phyloP scores from a whole-genome alignment of 345 rosid genomes.

The Pistacia atlantica region DNA sequence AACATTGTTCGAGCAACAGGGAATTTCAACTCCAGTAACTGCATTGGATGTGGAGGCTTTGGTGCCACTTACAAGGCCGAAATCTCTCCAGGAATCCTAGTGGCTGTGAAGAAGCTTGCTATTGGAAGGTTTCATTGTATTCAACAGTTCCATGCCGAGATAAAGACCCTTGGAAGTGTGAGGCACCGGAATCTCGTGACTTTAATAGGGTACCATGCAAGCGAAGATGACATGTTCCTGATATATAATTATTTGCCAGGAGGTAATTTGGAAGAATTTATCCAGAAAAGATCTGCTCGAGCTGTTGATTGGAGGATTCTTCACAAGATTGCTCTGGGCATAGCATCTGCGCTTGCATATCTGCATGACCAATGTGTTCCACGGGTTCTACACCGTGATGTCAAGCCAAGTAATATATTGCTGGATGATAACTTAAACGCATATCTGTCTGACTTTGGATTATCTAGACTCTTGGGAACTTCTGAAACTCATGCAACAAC shows the following conservation, averaged over 20 bases:
- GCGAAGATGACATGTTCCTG: slow-evolving; percentile 39
- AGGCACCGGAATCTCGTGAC: slow-evolving; percentile 43
- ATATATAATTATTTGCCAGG: slow-evolving; percentile 41
- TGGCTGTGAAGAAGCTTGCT: slow-evolving; percentile 40
- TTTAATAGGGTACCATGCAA: slow-evolving; percentile 42
- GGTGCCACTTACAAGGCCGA: slow-evolving; percentile 46
- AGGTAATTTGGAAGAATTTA: slow-evolving; percentile 41
- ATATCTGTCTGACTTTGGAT: slow-evolving; percentile 41
- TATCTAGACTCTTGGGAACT: slow-evolving; percentile 38
- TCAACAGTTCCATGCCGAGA: slow-evolving; percentile 39
- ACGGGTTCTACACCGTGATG: slow-evolving; percentile 39
- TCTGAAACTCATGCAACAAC: slow-evolving; percentile 44
- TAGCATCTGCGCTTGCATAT: slow-evolving; percentile 37
- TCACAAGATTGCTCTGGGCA: slow-evolving; percentile 43
- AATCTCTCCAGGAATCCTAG: slow-evolving; percentile 26
- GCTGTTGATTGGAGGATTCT: slow-evolving; percentile 32
- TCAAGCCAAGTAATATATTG: slow-evolving; percentile 42
- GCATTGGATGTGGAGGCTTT: slow-evolving; percentile 42
- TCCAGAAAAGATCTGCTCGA: slow-evolving; percentile 29
- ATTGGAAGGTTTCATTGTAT: slow-evolving; percentile 36
- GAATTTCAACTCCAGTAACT: slow-evolving; percentile 37
- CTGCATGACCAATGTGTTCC: slow-evolving; percentile 38
- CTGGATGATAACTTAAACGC: slow-evolving; percentile 38
- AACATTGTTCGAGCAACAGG: slow-evolving; percentile 34
- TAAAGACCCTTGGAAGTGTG: slow-evolving; percentile 36